These are phyloP conservation scores for Plasmodium billcollinsi DNA, from an alignment of 169 alveolate genomes.

Conservation along the genomic window DNA sequence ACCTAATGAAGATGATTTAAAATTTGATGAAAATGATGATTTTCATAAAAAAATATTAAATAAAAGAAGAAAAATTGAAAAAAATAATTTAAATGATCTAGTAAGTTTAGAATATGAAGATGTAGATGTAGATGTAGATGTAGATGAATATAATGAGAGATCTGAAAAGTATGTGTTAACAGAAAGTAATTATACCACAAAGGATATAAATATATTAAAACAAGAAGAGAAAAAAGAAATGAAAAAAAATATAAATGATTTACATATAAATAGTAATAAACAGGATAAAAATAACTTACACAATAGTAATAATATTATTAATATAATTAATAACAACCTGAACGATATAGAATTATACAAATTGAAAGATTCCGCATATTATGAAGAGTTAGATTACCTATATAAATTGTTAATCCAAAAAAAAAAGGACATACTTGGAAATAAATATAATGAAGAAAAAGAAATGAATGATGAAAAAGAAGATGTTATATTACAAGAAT, in stretches of 20 bases:
- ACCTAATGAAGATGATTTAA: conserved; percentile 3
- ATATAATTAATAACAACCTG: conserved; percentile 13
- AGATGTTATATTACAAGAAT: conserved; percentile 25
- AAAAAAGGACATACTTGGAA: conserved; percentile 52
- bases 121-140: conserved; percentile 1
- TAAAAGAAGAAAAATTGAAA: conserved; percentile 22
- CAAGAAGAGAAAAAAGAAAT: too few relatives aligned
- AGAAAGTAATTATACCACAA: too few relatives aligned
- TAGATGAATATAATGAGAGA: neutral
- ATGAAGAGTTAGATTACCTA: conserved; percentile 52
- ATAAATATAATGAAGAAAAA: conserved; percentile 26
- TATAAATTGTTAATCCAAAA: conserved; percentile 43
- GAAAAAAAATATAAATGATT: neutral
- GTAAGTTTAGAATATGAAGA: conserved; percentile 5
- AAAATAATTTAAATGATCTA: neutral
- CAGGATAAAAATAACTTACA: neutral
- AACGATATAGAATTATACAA: conserved; percentile 26
- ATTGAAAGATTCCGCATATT: conserved; percentile 49
- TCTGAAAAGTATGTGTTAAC: neutral
- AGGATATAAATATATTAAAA: too few relatives aligned
- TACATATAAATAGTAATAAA: neutral
- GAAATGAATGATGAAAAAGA: conserved; percentile 41
- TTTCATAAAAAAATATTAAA: conserved; percentile 27
- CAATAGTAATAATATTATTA: conserved; percentile 7
- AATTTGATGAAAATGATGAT: conserved; percentile 17